phyloP scores from a whole-genome alignment of 495 filamentous ascomycete genomes.

The Cladorrhinum samala region DNA sequence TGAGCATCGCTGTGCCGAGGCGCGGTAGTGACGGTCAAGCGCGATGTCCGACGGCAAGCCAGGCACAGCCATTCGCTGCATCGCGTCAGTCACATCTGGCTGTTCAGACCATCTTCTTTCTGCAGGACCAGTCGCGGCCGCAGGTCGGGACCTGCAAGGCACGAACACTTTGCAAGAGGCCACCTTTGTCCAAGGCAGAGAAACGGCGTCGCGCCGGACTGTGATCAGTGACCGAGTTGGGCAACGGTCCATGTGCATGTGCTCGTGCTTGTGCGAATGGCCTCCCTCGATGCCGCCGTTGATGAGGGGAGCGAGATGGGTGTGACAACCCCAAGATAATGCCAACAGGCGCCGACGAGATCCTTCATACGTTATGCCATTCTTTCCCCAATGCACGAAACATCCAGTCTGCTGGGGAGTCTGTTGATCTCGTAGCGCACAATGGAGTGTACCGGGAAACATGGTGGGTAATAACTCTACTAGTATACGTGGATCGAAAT shows the following conservation, averaged over 20 bases:
- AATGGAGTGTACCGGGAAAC: neutral
- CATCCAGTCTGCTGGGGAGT: too few species aligned
- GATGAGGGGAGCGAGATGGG: too few species aligned
- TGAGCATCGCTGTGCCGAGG: conserved; percentile 9
- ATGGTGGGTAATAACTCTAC: neutral
- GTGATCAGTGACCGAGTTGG: conserved; percentile 1
- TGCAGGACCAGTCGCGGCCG: conserved; percentile 20
- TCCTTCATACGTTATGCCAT: too few species aligned
- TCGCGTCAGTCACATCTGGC: conserved; percentile 21
- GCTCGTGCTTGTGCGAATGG: neutral
- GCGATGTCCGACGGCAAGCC: conserved; percentile 22
- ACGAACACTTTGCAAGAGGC: conserved; percentile 24
- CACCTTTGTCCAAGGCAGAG: conserved; percentile 20
- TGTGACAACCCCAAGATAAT: neutral
- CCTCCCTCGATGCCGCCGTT: neutral
- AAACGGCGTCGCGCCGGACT: conserved; percentile 17
- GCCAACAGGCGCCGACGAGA: neutral
- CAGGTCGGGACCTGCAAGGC: conserved; percentile 24
- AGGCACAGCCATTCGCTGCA: conserved; percentile 31
- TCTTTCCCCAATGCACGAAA: too few species aligned
- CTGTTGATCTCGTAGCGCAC: too few species aligned
- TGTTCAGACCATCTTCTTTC: neutral
- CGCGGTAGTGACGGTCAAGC: conserved; percentile 5
- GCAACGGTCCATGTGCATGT: neutral
- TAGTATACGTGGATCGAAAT: too few species aligned